Conservation (phyloP, 2,329 filamentous ascomycete species). For the Fusarium sp. region DNA sequence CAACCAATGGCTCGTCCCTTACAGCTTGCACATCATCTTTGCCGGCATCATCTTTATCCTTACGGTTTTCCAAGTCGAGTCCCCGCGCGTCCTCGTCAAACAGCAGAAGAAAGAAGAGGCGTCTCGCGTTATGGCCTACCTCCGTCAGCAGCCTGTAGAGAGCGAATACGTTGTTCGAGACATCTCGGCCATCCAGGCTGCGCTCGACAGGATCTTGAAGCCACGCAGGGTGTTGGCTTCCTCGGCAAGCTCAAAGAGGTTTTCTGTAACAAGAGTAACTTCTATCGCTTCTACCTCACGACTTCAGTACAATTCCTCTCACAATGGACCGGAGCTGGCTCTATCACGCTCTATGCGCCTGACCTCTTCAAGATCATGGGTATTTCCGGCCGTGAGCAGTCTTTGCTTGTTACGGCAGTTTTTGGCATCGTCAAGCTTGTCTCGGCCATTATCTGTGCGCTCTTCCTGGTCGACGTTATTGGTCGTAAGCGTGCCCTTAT, state of each 20-base stretch:
- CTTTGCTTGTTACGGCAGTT: conserved; percentile 77
- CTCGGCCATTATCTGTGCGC: conserved; percentile 73
- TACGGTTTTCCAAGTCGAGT: conserved; percentile 75
- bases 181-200: conserved; percentile 74
- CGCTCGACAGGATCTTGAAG: conserved; percentile 79
- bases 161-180: conserved; percentile 67
- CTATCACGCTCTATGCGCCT: conserved; percentile 80
- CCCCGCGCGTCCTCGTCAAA: conserved; percentile 77
- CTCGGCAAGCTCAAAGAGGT: conserved; percentile 75
- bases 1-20: conserved; percentile 73
- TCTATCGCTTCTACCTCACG: conserved; percentile 77
- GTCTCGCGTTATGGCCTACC: conserved; percentile 62
- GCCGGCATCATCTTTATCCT: conserved; percentile 76
- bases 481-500: conserved; percentile 76
- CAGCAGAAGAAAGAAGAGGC: conserved; percentile 69
- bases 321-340: conserved; percentile 79
- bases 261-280: conserved; percentile 73
- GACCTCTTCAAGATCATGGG: conserved; percentile 79
- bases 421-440: conserved; percentile 81
- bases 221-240: conserved; percentile 72
- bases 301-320: conserved; percentile 75
- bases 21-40: conserved; percentile 81
- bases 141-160: conserved; percentile 69
- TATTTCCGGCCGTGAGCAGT: conserved; percentile 73
- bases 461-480: conserved; percentile 83